phyloP scores from a whole-genome alignment of 108 stramenopile species.

The Cyclotella choctawhatcheeana region DNA sequence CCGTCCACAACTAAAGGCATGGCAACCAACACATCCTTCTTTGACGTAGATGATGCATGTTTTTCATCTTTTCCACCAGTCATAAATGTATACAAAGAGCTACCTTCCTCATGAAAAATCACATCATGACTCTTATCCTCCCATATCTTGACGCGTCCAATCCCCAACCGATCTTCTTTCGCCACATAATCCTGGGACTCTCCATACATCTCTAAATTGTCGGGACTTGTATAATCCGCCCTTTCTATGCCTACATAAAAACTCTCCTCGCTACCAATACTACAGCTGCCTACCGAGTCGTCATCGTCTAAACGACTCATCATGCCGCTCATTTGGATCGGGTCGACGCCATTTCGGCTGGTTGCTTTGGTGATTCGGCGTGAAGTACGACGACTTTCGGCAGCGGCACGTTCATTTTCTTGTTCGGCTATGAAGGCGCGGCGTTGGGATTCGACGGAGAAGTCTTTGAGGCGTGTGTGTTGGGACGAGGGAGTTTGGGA shows the following conservation, averaged over 20 bases:
- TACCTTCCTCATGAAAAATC: conserved; percentile 30
- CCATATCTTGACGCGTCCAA: conserved; percentile 28
- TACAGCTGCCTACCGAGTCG: conserved; percentile 26
- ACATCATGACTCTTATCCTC: conserved; percentile 7
- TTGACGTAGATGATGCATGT: neutral
- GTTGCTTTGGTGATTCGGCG: conserved; percentile 21
- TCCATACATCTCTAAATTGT: conserved; percentile 46
- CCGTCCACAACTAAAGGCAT: conserved; percentile 33
- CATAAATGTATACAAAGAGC: conserved; percentile 45
- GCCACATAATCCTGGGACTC: conserved; percentile 10
- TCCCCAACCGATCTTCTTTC: conserved; percentile 49
- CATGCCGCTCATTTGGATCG: conserved; percentile 30
- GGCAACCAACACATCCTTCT: conserved; percentile 38
- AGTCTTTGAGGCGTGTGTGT: conserved; percentile 33
- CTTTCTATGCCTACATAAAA: conserved; percentile 53
- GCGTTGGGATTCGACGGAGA: conserved; percentile 49
- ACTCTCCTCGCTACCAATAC: conserved; percentile 34
- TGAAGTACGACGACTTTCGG: conserved; percentile 17
- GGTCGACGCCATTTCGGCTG: neutral
- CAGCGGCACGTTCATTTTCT: conserved; percentile 30
- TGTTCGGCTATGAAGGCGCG: conserved; percentile 49
- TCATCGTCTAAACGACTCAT: conserved; percentile 42
- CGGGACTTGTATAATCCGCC: conserved; percentile 45
- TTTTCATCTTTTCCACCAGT: conserved; percentile 9
- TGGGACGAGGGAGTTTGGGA: conserved; percentile 14